Evolutionary conservation across 371 early-diverging fungal genomes (phyloP), one percentile per base, ranked within the genome.

Genomic region (Cladochytrium tenue): DNA sequence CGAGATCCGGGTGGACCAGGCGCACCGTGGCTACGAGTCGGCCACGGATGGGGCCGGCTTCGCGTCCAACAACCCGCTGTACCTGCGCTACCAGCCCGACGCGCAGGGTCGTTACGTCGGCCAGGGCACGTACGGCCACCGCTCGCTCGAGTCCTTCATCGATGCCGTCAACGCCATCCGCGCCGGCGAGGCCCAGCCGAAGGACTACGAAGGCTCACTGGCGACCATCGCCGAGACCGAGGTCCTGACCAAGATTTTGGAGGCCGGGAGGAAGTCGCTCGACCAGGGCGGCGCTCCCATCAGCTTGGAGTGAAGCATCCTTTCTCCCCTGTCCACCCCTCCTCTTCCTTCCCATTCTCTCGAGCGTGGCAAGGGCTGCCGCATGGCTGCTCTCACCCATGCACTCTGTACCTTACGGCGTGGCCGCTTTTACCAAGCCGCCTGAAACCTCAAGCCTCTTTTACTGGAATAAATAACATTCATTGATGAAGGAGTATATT

Each of bases 1-100:
- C 34, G 84, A 83, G 63, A 57, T 83, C 34, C 60, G 79, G 31
- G 69, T 82, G n/a, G 84, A 83, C 62, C 84, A 83, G 59, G 84
- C 81, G 0, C 84, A 82, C 55, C 76, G 84, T 50, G 84, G 84
- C 4, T 83, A 81, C 71, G 75, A 78, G 13, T 50, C 56, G 50
- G 73, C 83, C n/a, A 74, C 77, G 5, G 76, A 74, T 43, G 66
- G 33, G 10, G 33, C 33, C 31, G 84, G 81, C 7, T 71, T 70
- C 51, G 61, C 50, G 10, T 56, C 64, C n/a, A 61, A 72, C 64
- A 83, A 83, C 51, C 84, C 84, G 20, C 76, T 83, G 51, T 83
- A 66, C 64, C 66, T 81, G 76, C 72, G 79, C 27, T 82, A 80
- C 74, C 70, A 77, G 28, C 83, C 83, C 3, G 81, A 81, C 52